These are phyloP conservation scores for Gossypium arboreum DNA, from an alignment of 345 rosid species.

Conservation along the genomic window DNA sequence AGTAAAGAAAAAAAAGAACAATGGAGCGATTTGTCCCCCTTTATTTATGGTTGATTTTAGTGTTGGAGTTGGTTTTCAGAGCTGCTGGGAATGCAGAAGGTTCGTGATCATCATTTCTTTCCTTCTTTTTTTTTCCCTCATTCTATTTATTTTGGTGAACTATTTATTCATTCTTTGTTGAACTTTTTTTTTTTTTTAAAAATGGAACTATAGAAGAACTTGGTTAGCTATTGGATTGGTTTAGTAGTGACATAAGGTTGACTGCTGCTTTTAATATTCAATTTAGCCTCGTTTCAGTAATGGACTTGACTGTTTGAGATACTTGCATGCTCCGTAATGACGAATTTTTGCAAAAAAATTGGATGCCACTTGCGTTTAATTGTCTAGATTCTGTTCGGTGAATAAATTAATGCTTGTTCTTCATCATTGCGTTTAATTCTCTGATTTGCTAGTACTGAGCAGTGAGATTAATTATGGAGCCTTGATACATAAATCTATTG, in stretches of 20 bases:
- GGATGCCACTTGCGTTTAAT: background rate
- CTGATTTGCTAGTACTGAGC: background rate
- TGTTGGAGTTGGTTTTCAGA: constrained; percentile 41
- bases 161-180: background rate
- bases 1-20: background rate
- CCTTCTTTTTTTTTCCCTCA: background rate
- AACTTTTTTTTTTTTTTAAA: background rate
- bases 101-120: constrained; percentile 12
- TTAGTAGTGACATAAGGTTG: background rate
- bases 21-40: constrained; percentile 37
- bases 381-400: background rate
- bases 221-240: background rate
- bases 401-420: background rate
- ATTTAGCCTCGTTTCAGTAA: background rate
- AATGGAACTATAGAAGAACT: too few relatives aligned
- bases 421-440: background rate
- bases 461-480: background rate
- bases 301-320: background rate
- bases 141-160: background rate
- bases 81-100: constrained; percentile 74
- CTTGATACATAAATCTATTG: too few relatives aligned
- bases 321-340: too few relatives aligned
- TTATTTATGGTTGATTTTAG: constrained; percentile 40
- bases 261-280: background rate
- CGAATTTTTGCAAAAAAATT: background rate